Base-by-base conservation (phyloP, 257 asterid genomes). In the Primulina huaijiensis region DNA sequence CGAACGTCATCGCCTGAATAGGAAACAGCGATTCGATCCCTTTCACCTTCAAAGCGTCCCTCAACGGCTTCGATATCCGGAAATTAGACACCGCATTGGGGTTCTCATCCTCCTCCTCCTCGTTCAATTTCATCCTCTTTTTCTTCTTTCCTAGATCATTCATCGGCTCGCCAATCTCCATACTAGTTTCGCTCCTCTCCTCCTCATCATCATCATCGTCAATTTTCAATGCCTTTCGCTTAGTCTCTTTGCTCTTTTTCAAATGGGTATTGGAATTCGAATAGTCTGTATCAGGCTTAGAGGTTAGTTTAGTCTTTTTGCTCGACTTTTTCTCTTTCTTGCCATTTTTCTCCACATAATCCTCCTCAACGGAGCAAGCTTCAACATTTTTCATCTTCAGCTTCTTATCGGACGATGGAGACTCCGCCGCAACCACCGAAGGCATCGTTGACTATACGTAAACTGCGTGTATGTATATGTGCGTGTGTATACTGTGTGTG, bases 1-100 rank as follows among this genome's bases (percentile, higher is more conserved):
- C 58, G 65, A 90, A 92, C 40, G 97, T 88, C 93, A 84, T 88
- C 5, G 97, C 97, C 76, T 92, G 98, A 70, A 92, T 92, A 10
- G 95, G 96, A 71, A 90, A 92, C 77, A 92, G 74, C 2, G 88
- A 70, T 30, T 86, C 78, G 38, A 92, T 92, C 71, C 96, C 92
- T 69, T 79, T 90, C 27, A 78, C 20, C 77, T 82, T 82, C 80
- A 92, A 75, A 3, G 84, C 72, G 53, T 76, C 89, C 78, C 72
- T 83, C 74, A 92, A 70, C 65, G 88, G 90, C 75, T 70, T 74
- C 7, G 98, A 92, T 55, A 92, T 85, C 60, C 89, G 83, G 72
- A 87, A 92, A 74, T 88, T 90, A 2, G 89, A 79, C 31, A 88
- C 65, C 0, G 92, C 92, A 20, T 86, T 82, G 6, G 86, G 85